Percentiles rank a stretch among this genome's conserved stretches.
Conservation (phyloP, 1,284 basidiomycete genomes). For the Cystobasidium pallidum region DNA sequence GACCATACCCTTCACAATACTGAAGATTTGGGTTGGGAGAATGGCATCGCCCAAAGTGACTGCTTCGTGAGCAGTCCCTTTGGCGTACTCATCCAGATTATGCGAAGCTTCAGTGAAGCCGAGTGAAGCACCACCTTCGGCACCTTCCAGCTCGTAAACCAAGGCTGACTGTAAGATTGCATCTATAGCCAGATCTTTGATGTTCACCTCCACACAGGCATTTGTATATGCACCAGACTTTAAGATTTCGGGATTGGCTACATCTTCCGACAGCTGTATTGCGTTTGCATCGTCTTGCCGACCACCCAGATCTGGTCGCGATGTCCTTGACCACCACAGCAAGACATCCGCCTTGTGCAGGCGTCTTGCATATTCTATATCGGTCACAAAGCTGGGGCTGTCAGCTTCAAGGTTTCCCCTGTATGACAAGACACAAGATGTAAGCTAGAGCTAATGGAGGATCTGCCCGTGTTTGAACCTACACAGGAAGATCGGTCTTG, state of each 20-base stretch:
- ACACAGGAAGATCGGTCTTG: slow-evolving; percentile 90
- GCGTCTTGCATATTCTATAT: slow-evolving; percentile 87
- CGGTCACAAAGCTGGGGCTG: slow-evolving; percentile 80
- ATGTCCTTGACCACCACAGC: slow-evolving; percentile 93
- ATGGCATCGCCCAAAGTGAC: slow-evolving; percentile 87
- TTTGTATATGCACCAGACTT: slow-evolving; percentile 87
- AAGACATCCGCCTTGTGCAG: slow-evolving; percentile 85
- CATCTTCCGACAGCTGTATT: slow-evolving; percentile 63
- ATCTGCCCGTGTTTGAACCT: background rate
- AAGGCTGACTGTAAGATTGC: slow-evolving; percentile 90
- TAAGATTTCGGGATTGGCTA: slow-evolving; percentile 83
- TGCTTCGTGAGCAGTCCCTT: slow-evolving; percentile 70
- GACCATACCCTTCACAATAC: slow-evolving; percentile 83
- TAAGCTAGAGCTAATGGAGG: background rate
- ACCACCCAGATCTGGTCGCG: slow-evolving; percentile 91
- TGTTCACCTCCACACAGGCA: slow-evolving; percentile 85
- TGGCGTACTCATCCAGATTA: slow-evolving; percentile 87
- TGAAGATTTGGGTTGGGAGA: slow-evolving; percentile 86
- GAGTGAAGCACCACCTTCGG: slow-evolving; percentile 71
- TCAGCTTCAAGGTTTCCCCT: slow-evolving; percentile 79
- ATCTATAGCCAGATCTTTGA: slow-evolving; percentile 91
- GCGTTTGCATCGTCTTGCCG: slow-evolving; percentile 73
- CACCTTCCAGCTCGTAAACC: slow-evolving; percentile 94
- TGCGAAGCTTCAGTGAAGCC: slow-evolving; percentile 91
- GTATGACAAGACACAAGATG: background rate